These are phyloP conservation scores for Cupressus sempervirens DNA, from an alignment of 75 land plant genomes.

Conservation along the genomic window DNA sequence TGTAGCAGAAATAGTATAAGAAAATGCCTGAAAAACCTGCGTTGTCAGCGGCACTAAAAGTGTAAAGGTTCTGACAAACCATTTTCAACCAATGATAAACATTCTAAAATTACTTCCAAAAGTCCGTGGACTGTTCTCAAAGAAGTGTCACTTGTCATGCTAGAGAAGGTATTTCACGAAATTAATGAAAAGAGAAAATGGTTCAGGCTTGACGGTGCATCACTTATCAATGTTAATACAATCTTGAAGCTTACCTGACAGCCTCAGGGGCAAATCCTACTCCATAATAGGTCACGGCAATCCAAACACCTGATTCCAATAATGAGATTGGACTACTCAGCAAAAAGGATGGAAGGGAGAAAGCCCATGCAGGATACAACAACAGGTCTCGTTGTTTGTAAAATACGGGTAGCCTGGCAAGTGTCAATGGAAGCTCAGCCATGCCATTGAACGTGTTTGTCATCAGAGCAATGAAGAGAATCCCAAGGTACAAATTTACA, in stretches of 20 bases:
- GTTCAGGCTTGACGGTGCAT: background rate
- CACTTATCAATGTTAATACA: background rate
- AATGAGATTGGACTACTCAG: constrained; percentile 24
- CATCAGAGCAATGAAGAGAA: constrained; percentile 18
- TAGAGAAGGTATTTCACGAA: too few relatives aligned
- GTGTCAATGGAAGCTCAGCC: constrained; percentile 25
- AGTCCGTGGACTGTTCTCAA: too few relatives aligned
- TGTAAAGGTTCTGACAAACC: too few relatives aligned
- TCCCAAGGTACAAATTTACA: constrained; percentile 13
- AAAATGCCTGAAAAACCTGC: constrained; percentile 52
- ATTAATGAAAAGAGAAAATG: too few relatives aligned
- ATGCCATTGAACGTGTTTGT: constrained; percentile 31
- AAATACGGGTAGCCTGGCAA: constrained; percentile 23
- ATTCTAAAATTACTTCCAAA: too few relatives aligned
- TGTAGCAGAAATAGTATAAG: constrained; percentile 63
- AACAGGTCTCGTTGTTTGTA: constrained; percentile 23
- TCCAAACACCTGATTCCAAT: constrained; percentile 26
- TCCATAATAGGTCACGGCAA: constrained; percentile 15
- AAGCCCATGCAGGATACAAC: constrained; percentile 28
- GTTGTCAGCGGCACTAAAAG: too few relatives aligned
- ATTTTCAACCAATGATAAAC: too few relatives aligned
- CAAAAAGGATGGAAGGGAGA: constrained; percentile 14
- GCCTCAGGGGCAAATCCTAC: constrained; percentile 31
- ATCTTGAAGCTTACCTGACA: constrained; percentile 12
- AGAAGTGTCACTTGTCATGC: too few relatives aligned